Conservation (phyloP, 2,329 filamentous ascomycete genomes). For the Talaromyces verruculosus region DNA sequence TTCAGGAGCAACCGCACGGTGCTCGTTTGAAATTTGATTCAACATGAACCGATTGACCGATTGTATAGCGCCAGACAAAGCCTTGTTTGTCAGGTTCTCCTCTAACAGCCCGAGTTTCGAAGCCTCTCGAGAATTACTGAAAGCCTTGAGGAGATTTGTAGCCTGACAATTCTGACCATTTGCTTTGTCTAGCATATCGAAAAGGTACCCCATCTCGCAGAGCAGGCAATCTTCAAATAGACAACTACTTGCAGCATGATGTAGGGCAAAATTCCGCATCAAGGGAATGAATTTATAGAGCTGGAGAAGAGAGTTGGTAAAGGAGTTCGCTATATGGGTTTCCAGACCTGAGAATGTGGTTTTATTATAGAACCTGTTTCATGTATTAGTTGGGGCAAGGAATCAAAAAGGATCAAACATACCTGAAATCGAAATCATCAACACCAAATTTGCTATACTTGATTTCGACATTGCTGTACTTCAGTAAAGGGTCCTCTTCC, state of each 20-base stretch:
- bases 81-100: slow-evolving; percentile 71
- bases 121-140: slow-evolving; percentile 79
- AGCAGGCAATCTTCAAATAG: slow-evolving; percentile 79
- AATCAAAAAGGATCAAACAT: slow-evolving; percentile 57
- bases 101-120: slow-evolving; percentile 78
- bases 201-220: slow-evolving; percentile 91
- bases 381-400: slow-evolving; percentile 21
- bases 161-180: slow-evolving; percentile 92
- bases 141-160: slow-evolving; percentile 87
- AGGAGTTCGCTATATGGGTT: slow-evolving; percentile 95
- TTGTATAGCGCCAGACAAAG: slow-evolving; percentile 80
- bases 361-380: slow-evolving; percentile 81
- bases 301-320: slow-evolving; percentile 88
- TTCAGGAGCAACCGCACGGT: slow-evolving; percentile 63
- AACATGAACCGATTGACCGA: slow-evolving; percentile 81
- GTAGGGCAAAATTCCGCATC: slow-evolving; percentile 80
- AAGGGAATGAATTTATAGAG: slow-evolving; percentile 87
- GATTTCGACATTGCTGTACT: slow-evolving; percentile 94
- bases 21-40: slow-evolving; percentile 76
- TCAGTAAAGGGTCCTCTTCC: slow-evolving; percentile 77
- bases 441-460: slow-evolving; percentile 99
- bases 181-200: slow-evolving; percentile 97
- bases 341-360: slow-evolving; percentile 89
- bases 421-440: slow-evolving; percentile 99
- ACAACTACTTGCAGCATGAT: slow-evolving; percentile 84